These are phyloP conservation scores for Neofusicoccum ribis DNA, from an alignment of 2,329 filamentous ascomycete genomes.

Conservation along the genomic window DNA sequence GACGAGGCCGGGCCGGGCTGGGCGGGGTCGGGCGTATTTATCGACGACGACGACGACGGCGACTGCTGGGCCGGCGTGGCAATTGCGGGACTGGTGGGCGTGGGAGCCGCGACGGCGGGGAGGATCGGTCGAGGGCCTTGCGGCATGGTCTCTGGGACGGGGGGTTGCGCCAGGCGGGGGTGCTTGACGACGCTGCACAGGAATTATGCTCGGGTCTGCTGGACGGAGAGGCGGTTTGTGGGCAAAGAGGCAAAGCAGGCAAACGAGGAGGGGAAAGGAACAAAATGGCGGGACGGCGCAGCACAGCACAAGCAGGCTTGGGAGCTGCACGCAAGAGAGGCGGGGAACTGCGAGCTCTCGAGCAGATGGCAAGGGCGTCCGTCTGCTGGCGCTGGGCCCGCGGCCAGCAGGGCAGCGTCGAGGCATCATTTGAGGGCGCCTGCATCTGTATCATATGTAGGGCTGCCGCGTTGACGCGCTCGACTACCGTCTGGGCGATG, in stretches of 20 bases:
- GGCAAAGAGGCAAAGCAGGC: conserved; percentile 9
- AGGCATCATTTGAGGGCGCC: not conserved
- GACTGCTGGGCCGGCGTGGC: not conserved
- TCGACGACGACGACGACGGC: not conserved
- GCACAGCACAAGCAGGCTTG: not conserved
- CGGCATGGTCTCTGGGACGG: not conserved
- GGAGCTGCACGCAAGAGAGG: not conserved
- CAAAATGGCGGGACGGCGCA: conserved; percentile 8
- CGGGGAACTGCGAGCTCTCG: not conserved
- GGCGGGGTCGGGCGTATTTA: no score
- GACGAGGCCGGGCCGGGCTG: no score
- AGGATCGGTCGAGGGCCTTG: conserved; percentile 6
- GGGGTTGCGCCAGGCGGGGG: no score
- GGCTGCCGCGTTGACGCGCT: conserved; percentile 12
- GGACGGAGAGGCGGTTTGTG: not conserved
- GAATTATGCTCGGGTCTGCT: not conserved
- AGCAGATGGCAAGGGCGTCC: not conserved
- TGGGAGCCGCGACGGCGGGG: not conserved
- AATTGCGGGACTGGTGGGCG: conserved; percentile 8
- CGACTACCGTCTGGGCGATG: conserved; percentile 7
- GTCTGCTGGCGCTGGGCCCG: not conserved
- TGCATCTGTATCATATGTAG: conserved; percentile 16
- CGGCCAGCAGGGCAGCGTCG: not conserved
- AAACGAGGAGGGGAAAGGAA: conserved; percentile 8
- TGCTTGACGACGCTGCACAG: not conserved